Evolutionary conservation across 2,329 filamentous ascomycete genomes (phyloP), one percentile per base, ranked within the genome.

Genomic region (Lecanicillium sp.): DNA sequence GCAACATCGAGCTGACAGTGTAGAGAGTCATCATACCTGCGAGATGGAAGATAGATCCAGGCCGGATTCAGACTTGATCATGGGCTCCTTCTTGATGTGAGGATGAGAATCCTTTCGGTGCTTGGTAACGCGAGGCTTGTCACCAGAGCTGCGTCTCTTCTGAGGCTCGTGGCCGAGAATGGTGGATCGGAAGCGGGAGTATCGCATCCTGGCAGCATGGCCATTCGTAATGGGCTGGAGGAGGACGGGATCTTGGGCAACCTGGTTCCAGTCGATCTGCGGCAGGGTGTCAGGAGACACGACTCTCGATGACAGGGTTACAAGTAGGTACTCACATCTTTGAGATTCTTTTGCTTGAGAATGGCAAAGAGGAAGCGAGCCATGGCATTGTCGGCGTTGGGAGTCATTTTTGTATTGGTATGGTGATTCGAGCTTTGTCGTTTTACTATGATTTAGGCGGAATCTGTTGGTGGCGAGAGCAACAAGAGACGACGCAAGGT

Each of bases 201-300:
- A 78, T 39, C 74, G 64, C 74, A 78, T 78, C 34, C 74, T 68
- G 22, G 74, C 74, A 20, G 74, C 74, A 53, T 78, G 74, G 32
- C 74, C 74, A 49, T 78, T 78, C 45, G 71, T 67, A 43, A 78
- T 77, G 47, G 67, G 61, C 35, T 75, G 64, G 17, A 66, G 45
- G 9, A 78, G 62, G 34, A 73, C 63, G 15, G 73, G 71, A 43
- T 76, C 70, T 27, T 62, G 54, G 38, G 74, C 74, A 32, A 78
- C 74, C 51, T 65, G 56, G 43, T 70, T 70, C 74, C 74, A 78
- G 52, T 78, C 70, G 49, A 78, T 75, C 74, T 78, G 40, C 16
- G 35, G 18, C 32, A 39, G 34, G 45, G 49, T 51, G 40, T 47
- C 42, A 42, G n/a, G n/a, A 22, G 17, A 5, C n/a, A n/a, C 31